These are phyloP conservation scores for Phaeosphaeria sp. DNA, from an alignment of 2,329 filamentous ascomycete genomes.

Conservation along the genomic window DNA sequence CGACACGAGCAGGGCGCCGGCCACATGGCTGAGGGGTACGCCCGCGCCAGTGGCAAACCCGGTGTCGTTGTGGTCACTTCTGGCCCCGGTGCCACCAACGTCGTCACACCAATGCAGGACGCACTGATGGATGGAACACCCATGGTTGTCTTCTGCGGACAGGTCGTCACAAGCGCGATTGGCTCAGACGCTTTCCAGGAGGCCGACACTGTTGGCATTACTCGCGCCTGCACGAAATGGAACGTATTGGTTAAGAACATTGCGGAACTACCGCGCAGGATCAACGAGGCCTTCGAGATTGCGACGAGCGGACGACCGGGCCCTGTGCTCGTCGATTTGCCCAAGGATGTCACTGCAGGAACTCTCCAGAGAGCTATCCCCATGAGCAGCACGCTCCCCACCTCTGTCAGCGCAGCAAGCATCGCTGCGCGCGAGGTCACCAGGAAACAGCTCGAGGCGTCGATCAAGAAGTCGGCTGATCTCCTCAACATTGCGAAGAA, in stretches of 20 bases:
- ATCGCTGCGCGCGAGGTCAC: conserved; percentile 78
- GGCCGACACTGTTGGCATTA: conserved; percentile 93
- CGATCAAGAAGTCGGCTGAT: conserved; percentile 78
- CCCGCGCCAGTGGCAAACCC: conserved; percentile 88
- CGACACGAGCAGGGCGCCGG: conserved; percentile 97
- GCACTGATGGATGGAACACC: conserved; percentile 94
- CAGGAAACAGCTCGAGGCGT: conserved; percentile 73
- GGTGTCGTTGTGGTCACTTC: conserved; percentile 97
- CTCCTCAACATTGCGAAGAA: conserved; percentile 91
- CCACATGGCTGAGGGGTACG: conserved; percentile 98
- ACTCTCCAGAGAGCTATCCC: conserved; percentile 86
- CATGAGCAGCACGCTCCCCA: conserved; percentile 73
- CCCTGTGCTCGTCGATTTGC: conserved; percentile 92
- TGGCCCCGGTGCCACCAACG: conserved; percentile 94
- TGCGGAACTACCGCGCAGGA: conserved; percentile 88
- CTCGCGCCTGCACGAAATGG: conserved; percentile 96
- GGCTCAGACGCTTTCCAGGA: conserved; percentile 98
- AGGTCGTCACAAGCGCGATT: conserved; percentile 89
- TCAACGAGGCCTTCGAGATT: conserved; percentile 98
- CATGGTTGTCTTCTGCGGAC: conserved; percentile 93
- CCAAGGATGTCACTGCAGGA: conserved; percentile 93
- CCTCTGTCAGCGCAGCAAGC: conserved; percentile 85
- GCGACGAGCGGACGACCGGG: conserved; percentile 93
- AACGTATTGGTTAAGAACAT: conserved; percentile 98
- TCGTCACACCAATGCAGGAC: conserved; percentile 95